Evolutionary conservation across 2,329 filamentous ascomycete species (phyloP).

Genomic region (Lasiodiplodia hormozganensis): DNA sequence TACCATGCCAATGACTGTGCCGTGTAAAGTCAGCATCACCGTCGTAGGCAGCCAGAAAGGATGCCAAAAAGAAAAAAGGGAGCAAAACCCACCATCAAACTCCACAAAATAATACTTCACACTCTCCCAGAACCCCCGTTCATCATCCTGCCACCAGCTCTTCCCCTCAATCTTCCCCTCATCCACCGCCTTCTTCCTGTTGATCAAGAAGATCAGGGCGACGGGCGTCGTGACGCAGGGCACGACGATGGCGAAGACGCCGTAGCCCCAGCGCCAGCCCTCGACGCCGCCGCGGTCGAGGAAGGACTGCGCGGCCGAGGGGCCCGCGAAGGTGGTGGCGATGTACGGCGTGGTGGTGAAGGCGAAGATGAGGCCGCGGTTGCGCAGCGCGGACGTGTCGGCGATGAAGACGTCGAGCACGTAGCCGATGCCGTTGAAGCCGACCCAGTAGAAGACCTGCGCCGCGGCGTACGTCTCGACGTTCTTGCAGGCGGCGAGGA

Average conservation of each 20-base stretch:
- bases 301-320: conserved; percentile 63
- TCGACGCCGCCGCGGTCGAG: conserved; percentile 50
- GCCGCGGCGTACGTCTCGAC: conserved; percentile 69
- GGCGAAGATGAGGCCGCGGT: conserved; percentile 69
- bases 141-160: conserved; percentile 13
- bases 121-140: background rate
- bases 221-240: conserved; percentile 66
- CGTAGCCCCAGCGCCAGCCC: conserved; percentile 73
- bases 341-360: conserved; percentile 70
- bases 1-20: conserved; percentile 64
- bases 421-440: conserved; percentile 66
- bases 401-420: conserved; percentile 71
- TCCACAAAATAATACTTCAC: conserved; percentile 5
- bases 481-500: conserved; percentile 70
- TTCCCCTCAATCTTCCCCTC: conserved; percentile 4
- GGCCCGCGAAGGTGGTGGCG: conserved; percentile 68
- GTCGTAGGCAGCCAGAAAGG: background rate
- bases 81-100: conserved; percentile 4
- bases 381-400: conserved; percentile 71
- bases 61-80: background rate
- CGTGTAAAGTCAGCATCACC: background rate
- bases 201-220: conserved; percentile 5
- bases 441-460: conserved; percentile 69
- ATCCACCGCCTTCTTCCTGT: background rate
- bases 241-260: conserved; percentile 69